Evolutionary conservation across 2,329 filamentous ascomycete species (phyloP), one percentile per base, ranked within the genome.

Genomic region (Tolypocladium tundrense): DNA sequence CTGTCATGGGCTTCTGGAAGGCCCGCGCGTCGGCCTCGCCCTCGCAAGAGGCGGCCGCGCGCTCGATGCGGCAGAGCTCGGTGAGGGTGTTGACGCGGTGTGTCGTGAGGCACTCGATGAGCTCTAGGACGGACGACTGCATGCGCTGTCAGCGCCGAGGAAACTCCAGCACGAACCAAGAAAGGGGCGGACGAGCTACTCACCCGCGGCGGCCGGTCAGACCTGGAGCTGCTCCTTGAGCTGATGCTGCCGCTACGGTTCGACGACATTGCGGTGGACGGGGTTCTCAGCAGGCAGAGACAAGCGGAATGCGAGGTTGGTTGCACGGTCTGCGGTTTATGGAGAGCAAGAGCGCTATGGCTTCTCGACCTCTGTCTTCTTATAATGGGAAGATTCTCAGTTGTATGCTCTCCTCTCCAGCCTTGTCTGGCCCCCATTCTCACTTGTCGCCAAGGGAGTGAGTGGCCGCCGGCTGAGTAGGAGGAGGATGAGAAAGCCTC

Each of bases 51-150:
- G 84, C 82, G 31, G 88, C 85, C 4, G 82, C 76, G 58, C 83
- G 81, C 69, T 91, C 88, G 63, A 90, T 85, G 19, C 86, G 84
- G 62, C 87, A 85, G 35, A 91, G 80, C 61, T 88, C 87, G 0
- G 84, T 86, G 24, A 91, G 76, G 0, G 88, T 90, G 68, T 90
- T 91, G 68, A 90, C 77, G n/a, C 82, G 82, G 65, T 88, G 86
- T 0, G 82, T 84, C 50, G 76, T 76, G 27, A 91, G 77, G 0
- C 85, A 83, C 31, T 84, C 76, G 61, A 90, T 82, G 60, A 88
- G 77, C 61, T 85, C 79, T 48, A 41, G 85, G 83, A 60, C 79
- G 66, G 24, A 79, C 69, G 2, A 86, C 86, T 52, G 86, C 8
- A 14, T 51, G 13, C 4, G 3, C 10, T 3, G 19, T 51, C 31